Conservation (phyloP, 129 eudicot genomes). For the Lactuca sativa region DNA sequence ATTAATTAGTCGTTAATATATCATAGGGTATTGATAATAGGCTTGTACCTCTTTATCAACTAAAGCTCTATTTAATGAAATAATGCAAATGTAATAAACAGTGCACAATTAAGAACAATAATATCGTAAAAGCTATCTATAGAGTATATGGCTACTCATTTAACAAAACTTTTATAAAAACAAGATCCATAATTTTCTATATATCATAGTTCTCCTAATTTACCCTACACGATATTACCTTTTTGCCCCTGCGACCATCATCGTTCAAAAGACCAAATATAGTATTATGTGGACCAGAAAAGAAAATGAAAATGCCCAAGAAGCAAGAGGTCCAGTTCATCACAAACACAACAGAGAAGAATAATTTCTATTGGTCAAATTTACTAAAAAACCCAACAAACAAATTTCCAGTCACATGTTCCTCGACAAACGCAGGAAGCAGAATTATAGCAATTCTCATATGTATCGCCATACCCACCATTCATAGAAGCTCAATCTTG, state of each 20-base stretch:
- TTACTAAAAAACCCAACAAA: conserved; percentile 4
- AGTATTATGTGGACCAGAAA: background rate
- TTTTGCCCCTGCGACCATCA: background rate
- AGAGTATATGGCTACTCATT: no score
- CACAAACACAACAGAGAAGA: conserved; percentile 25
- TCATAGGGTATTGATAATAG: no score
- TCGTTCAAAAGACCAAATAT: background rate
- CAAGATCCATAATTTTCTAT: no score
- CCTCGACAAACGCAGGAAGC: conserved; percentile 20
- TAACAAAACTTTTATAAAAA: no score
- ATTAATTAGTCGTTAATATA: no score
- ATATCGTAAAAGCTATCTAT: no score
- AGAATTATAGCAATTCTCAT: conserved; percentile 19
- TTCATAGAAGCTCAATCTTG: background rate
- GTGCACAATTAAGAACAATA: no score
- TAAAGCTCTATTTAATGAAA: no score
- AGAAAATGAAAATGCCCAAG: background rate
- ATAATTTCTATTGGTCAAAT: conserved; percentile 24
- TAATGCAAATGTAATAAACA: no score
- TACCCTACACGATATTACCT: background rate
- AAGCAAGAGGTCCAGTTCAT: conserved; percentile 26
- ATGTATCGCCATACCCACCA: conserved; percentile 15
- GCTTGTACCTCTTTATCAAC: no score
- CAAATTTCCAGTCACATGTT: conserved; percentile 28
- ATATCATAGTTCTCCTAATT: no score